phyloP scores from a whole-genome alignment of 139 green algal species.

The Pseudopediastrum boryanum region DNA sequence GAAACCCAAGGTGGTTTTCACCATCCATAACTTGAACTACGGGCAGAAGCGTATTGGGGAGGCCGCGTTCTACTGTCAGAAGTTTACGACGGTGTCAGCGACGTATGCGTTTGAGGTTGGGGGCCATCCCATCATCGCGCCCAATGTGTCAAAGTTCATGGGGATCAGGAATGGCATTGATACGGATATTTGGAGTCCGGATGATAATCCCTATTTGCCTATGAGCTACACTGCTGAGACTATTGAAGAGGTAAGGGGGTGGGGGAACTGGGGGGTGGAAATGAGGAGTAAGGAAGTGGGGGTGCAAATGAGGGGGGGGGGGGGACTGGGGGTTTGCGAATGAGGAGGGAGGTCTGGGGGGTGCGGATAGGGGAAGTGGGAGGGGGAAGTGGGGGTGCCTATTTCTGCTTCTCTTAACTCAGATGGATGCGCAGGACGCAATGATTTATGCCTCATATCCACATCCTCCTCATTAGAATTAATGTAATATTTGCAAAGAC shows the following conservation, averaged over 20 bases:
- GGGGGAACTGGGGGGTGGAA: too few species aligned
- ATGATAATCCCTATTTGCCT: conserved; percentile 80
- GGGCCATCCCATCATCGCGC: conserved; percentile 55
- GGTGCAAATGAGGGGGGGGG: too few species aligned
- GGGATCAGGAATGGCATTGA: conserved; percentile 97
- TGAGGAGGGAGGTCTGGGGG: too few species aligned
- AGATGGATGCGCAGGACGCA: too few species aligned
- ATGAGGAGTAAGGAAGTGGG: too few species aligned
- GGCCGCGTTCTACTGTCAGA: conserved; percentile 79
- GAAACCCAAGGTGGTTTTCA: conserved; percentile 90
- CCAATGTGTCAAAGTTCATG: conserved; percentile 76
- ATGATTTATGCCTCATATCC: too few species aligned
- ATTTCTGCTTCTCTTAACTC: too few species aligned
- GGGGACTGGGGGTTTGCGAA: too few species aligned
- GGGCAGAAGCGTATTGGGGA: conserved; percentile 86
- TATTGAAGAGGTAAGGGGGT: conserved; percentile 58
- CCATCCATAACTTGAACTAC: conserved; percentile 97
- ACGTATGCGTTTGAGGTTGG: conserved; percentile 90
- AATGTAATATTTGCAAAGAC: too few species aligned
- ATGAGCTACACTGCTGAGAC: conserved; percentile 46
- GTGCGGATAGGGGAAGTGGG: too few species aligned
- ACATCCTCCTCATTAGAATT: too few species aligned
- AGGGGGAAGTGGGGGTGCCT: too few species aligned
- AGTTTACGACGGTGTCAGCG: conserved; percentile 94
- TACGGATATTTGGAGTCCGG: conserved; percentile 95